Percentiles rank a stretch among this genome's conserved stretches.
Evolutionary conservation across 371 early-diverging fungal species (phyloP).

Genomic region (Aphelidium insulamus): DNA sequence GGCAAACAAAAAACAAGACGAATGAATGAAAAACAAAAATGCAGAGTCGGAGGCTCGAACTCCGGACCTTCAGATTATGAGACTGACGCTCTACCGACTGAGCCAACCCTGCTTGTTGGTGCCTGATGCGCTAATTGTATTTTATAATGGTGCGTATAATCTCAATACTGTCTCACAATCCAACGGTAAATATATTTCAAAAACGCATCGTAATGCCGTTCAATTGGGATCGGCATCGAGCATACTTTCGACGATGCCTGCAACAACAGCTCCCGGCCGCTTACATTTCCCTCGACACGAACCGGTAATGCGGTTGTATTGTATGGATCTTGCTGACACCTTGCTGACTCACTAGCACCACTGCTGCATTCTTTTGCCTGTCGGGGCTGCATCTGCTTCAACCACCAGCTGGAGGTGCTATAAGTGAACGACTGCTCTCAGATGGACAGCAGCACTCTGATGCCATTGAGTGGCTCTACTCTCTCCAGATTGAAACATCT

Average conservation of each 20-base stretch:
- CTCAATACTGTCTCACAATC: too few relatives aligned
- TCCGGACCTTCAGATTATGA: too few relatives aligned
- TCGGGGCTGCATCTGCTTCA: conserved; percentile 54
- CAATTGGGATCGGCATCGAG: conserved; percentile 24
- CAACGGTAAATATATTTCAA: too few relatives aligned
- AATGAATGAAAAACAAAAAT: too few relatives aligned
- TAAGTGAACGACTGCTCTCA: too few relatives aligned
- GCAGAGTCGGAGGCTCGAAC: too few relatives aligned
- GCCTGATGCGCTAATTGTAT: too few relatives aligned
- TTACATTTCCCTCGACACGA: conserved; percentile 50
- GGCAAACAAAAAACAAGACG: too few relatives aligned
- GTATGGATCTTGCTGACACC: not conserved
- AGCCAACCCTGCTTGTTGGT: too few relatives aligned
- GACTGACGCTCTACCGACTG: too few relatives aligned
- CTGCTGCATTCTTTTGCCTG: conserved; percentile 57
- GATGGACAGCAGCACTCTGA: conserved; percentile 23
- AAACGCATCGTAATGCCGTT: conserved; percentile 5
- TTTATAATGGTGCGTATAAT: too few relatives aligned
- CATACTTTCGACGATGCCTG: conserved; percentile 48
- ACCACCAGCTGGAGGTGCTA: conserved; percentile 22
- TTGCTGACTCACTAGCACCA: conserved; percentile 32
- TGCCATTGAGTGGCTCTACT: conserved; percentile 92
- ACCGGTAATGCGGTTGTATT: conserved; percentile 24
- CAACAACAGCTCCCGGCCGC: conserved; percentile 44
- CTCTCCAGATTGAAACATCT: conserved; percentile 41